Evolutionary conservation across 495 filamentous ascomycete genomes (phyloP).

Genomic region (Talaromyces ruber): DNA sequence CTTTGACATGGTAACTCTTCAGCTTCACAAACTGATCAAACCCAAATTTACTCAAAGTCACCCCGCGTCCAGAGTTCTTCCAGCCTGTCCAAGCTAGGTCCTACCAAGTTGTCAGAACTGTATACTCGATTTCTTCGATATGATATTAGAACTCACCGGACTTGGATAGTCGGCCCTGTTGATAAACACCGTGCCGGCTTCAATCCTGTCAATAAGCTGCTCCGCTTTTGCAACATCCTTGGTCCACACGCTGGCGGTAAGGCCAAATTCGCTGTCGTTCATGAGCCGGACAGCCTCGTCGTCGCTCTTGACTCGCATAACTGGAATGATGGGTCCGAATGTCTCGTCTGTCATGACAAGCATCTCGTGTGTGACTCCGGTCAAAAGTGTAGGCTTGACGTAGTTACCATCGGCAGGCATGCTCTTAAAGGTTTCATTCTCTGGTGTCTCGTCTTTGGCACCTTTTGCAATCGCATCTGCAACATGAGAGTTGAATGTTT

Average conservation of each 20-base stretch:
- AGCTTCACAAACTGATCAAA: conserved; percentile 94
- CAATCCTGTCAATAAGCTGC: conserved; percentile 67
- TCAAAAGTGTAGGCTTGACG: conserved; percentile 75
- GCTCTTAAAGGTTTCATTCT: conserved; percentile 62
- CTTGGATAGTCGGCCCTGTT: conserved; percentile 91
- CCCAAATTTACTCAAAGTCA: conserved; percentile 79
- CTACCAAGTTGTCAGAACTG: conserved; percentile 31
- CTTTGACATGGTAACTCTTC: conserved; percentile 92
- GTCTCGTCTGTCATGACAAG: conserved; percentile 90
- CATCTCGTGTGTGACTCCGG: conserved; percentile 78
- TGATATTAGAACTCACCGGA: conserved; percentile 54
- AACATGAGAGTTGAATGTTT: conserved; percentile 73
- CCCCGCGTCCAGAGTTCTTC: conserved; percentile 92
- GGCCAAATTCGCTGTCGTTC: conserved; percentile 92
- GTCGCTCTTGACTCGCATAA: conserved; percentile 85
- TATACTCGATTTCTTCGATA: conserved; percentile 3
- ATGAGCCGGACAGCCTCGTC: conserved; percentile 76
- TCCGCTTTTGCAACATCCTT: conserved; percentile 76
- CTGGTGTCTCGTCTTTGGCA: conserved; percentile 73
- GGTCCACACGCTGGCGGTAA: conserved; percentile 98
- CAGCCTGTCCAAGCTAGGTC: conserved; percentile 97
- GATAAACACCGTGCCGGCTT: conserved; percentile 94
- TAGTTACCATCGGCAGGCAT: conserved; percentile 72
- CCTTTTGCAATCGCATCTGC: conserved; percentile 78
- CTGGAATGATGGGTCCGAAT: conserved; percentile 88